These are phyloP conservation scores for Saprolegnia parasitica DNA, from an alignment of 352 stramenopile genomes.

Conservation along the genomic window DNA sequence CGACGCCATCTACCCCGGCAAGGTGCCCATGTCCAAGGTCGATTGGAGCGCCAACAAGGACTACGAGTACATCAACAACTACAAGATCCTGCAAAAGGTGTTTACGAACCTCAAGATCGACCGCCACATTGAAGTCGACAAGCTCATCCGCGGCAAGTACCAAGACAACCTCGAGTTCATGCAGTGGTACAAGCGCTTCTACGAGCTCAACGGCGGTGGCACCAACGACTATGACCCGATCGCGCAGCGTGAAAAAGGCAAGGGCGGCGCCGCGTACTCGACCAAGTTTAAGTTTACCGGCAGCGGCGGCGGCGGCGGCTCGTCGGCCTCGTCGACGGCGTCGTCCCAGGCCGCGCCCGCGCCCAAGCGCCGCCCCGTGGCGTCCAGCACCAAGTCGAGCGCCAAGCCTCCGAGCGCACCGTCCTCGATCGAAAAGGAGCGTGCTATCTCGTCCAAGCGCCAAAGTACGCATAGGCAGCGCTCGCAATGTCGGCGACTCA, in stretches of 20 bases:
- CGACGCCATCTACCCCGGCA: slow-evolving; percentile 91
- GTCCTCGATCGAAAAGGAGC: slow-evolving; percentile 23
- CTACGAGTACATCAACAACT: slow-evolving; percentile 99
- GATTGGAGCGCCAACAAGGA: slow-evolving; percentile 97
- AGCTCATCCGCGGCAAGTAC: slow-evolving; percentile 98
- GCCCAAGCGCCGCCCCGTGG: slow-evolving; percentile 36
- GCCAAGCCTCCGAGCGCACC: slow-evolving; percentile 20
- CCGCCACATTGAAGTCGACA: slow-evolving; percentile 96
- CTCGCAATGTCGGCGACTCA: neutral
- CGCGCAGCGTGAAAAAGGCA: slow-evolving; percentile 89
- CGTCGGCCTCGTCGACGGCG: slow-evolving; percentile 34
- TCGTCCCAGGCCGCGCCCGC: slow-evolving; percentile 27
- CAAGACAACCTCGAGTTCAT: slow-evolving; percentile 99
- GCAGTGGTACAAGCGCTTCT: slow-evolving; percentile 96
- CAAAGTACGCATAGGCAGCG: slow-evolving; percentile 2
- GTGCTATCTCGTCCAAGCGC: neutral
- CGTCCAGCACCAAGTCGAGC: slow-evolving; percentile 30
- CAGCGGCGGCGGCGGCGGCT: slow-evolving; percentile 20
- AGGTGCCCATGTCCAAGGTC: slow-evolving; percentile 95
- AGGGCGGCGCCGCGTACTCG: slow-evolving; percentile 84
- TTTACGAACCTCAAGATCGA: slow-evolving; percentile 96
- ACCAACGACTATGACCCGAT: slow-evolving; percentile 91
- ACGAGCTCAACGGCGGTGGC: slow-evolving; percentile 79
- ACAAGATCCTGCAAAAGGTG: slow-evolving; percentile 98
- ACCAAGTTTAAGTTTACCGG: slow-evolving; percentile 70